Evolutionary conservation across 768 basidiomycete genomes (phyloP), one percentile per base, ranked within the genome.

Genomic region (Phanerodontia chrysosporium): DNA sequence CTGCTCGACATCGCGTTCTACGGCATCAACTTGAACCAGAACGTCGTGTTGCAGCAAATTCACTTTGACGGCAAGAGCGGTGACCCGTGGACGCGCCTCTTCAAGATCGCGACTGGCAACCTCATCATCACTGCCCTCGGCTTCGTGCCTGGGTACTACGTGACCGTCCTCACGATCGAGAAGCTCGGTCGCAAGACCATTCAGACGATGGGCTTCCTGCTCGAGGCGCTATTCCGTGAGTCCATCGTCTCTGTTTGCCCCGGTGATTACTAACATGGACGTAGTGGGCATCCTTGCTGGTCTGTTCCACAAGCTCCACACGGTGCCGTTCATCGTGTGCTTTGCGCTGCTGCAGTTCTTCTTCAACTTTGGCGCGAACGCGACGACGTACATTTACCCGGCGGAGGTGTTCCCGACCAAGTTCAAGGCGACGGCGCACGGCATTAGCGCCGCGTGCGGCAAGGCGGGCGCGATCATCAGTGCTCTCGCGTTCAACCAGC

Each of bases 121-220:
- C 76, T 91, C 39, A 89, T 90, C 68, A 80, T 92, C 61, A 87
- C 87, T 1, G 83, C 77, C 2, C 80, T 89, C 18, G 90, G 90
- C 30, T 91, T 90, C 66, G 85, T 91, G 3, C 89, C 89, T 14
- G 89, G 87, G 10, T 89, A 90, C 74, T 91, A 86, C 66, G 83
- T 76, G 6, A 77, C 87, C 0, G 73, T 90, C 44, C 67, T 91
- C 30, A 82, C 83, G 1, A 86, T 90, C 59, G 90, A 91, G 72
- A 80, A 80, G 54, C 78, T 89, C 9, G 89, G 89, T 0, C 80
- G 90, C 21, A 90, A 90, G 65, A 76, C 77, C 71, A 90, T 92
- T 61, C 90, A 92, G 66, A 74, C 90, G 24, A 82, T 85, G 66
- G 90, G 90, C 2, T 91, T 91, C 79, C 65, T 89, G 35, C 65